Evolutionary conservation across 2,329 filamentous ascomycete genomes (phyloP).

Genomic region (Stagonosporopsis rhizophila): DNA sequence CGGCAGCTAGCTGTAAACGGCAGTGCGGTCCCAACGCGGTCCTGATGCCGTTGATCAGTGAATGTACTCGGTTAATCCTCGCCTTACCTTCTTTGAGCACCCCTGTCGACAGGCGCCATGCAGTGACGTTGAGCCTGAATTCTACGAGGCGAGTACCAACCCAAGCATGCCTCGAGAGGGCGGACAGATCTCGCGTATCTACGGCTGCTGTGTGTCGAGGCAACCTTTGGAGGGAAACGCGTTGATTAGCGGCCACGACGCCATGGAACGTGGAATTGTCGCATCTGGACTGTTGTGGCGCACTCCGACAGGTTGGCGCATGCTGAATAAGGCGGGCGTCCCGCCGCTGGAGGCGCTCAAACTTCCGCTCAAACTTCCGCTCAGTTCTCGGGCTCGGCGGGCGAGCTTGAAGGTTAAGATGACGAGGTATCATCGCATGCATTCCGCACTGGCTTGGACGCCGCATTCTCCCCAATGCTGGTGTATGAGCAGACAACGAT

Average conservation of each 20-base stretch:
- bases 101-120: neutral
- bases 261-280: slow-evolving; percentile 7
- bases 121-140: neutral
- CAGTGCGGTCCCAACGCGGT: slow-evolving; percentile 20
- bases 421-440: slow-evolving; percentile 13
- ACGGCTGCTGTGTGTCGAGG: neutral
- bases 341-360: slow-evolving; percentile 8
- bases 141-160: neutral
- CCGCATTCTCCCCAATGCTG: slow-evolving; percentile 14
- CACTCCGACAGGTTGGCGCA: slow-evolving; percentile 27
- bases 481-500: neutral
- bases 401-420: slow-evolving; percentile 11
- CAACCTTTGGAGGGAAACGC: neutral
- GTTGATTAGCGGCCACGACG: slow-evolving; percentile 3
- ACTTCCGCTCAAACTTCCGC: slow-evolving; percentile 19
- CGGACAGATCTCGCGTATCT: slow-evolving; percentile 1
- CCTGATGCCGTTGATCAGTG: slow-evolving; percentile 14
- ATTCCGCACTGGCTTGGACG: slow-evolving; percentile 10
- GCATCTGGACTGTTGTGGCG: slow-evolving; percentile 21
- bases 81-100: slow-evolving; percentile 28
- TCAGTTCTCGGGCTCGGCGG: too few relatives aligned
- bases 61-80: slow-evolving; percentile 19
- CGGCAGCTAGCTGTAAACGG: slow-evolving; percentile 22
- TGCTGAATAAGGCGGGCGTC: slow-evolving; percentile 22
- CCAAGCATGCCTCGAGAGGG: neutral